These are phyloP conservation scores for Taphrina confusa DNA, from an alignment of 1,139 yeast genomes.

Conservation along the genomic window DNA sequence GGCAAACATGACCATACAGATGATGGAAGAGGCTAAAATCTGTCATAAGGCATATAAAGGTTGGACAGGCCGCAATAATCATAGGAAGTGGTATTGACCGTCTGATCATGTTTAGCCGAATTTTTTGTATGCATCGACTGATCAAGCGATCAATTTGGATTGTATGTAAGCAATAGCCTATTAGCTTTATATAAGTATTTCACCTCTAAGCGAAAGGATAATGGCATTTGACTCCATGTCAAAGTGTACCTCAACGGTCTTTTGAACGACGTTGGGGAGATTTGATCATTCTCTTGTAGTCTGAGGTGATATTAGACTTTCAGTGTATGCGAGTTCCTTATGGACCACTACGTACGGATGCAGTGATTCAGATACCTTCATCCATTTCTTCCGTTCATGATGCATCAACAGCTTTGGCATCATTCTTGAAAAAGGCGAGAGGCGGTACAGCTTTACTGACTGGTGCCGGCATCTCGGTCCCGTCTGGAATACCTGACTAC, in stretches of 20 bases:
- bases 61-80: too few relatives aligned
- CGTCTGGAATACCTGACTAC: constrained; percentile 89
- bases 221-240: neutral
- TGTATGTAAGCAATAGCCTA: too few relatives aligned
- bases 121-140: too few relatives aligned
- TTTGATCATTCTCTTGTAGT: too few relatives aligned
- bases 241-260: neutral
- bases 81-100: too few relatives aligned
- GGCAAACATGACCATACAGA: too few relatives aligned
- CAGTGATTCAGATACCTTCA: constrained; percentile 31
- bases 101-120: too few relatives aligned
- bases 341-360: constrained; percentile 34
- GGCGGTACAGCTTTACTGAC: constrained; percentile 35
- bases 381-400: constrained; percentile 11
- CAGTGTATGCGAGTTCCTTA: constrained; percentile 28
- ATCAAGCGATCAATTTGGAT: too few relatives aligned
- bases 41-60: too few relatives aligned
- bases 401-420: constrained; percentile 20
- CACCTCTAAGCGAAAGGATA: neutral
- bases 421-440: neutral
- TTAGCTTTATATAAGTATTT: too few relatives aligned
- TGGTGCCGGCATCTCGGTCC: constrained; percentile 90
- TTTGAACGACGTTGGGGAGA: neutral
- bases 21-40: too few relatives aligned
- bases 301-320: too few relatives aligned